A percentile compares a stretch with the other conserved stretches of the same genome.
phyloP scores from a whole-genome alignment of 805 yeast species.

The Suhomyces faveliae region DNA sequence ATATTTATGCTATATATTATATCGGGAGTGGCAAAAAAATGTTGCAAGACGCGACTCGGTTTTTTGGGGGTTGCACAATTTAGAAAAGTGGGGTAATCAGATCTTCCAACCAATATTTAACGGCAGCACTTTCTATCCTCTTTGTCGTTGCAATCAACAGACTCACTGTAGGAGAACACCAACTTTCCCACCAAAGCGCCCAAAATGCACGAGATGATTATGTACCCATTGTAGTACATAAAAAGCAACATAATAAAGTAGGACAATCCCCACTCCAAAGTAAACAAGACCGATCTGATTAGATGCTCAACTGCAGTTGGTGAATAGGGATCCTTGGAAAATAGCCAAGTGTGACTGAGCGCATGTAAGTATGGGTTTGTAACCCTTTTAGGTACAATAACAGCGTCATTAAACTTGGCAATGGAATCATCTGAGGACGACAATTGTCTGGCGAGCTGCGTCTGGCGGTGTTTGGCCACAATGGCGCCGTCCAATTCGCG shows the following conservation, averaged over 20 bases:
- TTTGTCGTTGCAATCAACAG: conserved; percentile 21
- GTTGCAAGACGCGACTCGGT: background rate
- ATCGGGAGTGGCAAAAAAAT: too few species aligned
- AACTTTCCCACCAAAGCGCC: conserved; percentile 62
- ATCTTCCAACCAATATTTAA: too few species aligned
- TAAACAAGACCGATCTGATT: conserved; percentile 48
- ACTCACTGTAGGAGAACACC: conserved; percentile 48
- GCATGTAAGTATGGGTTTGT: conserved; percentile 24
- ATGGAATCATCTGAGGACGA: conserved; percentile 1
- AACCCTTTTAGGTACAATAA: background rate
- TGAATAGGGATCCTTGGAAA: conserved; percentile 21
- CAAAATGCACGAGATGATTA: conserved; percentile 59
- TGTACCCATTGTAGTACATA: conserved; percentile 74
- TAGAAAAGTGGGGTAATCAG: too few species aligned
- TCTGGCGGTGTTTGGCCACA: conserved; percentile 13
- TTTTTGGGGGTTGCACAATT: background rate
- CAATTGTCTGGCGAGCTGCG: background rate
- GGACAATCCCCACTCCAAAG: conserved; percentile 61
- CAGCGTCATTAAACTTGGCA: background rate
- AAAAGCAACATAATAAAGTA: conserved; percentile 68
- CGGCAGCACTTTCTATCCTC: conserved; percentile 27
- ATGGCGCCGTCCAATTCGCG: conserved; percentile 51
- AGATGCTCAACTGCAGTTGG: conserved; percentile 53
- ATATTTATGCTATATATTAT: too few species aligned
- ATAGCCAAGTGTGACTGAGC: conserved; percentile 35